Percentiles rank a stretch among this genome's conserved stretches.
phyloP scores from a whole-genome alignment of 2,329 filamentous ascomycete species.

The Aureobasidium subglaciale region DNA sequence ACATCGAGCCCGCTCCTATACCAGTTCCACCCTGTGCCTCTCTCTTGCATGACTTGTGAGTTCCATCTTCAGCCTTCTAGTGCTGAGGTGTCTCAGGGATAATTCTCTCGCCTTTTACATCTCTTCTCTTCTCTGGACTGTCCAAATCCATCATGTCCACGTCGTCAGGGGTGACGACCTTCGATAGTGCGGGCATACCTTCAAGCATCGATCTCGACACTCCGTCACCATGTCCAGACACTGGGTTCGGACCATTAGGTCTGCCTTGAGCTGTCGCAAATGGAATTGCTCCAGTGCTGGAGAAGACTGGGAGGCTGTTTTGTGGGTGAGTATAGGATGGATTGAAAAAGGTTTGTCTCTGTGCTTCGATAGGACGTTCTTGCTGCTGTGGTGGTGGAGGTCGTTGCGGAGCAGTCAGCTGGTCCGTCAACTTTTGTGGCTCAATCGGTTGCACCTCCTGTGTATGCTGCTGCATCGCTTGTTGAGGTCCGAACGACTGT shows the following conservation, averaged over 20 bases:
- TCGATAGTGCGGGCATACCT: background rate
- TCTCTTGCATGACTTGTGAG: too few relatives aligned
- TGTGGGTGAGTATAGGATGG: slow-evolving; percentile 7
- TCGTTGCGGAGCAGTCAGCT: background rate
- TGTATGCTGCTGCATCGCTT: background rate
- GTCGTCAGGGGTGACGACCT: background rate
- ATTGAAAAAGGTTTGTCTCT: background rate
- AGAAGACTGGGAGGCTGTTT: slow-evolving; percentile 15
- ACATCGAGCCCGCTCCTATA: too few relatives aligned
- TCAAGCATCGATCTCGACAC: slow-evolving; percentile 17
- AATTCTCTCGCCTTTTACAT: background rate
- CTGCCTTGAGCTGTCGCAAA: slow-evolving; percentile 19
- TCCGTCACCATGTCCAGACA: slow-evolving; percentile 15
- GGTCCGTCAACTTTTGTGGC: too few relatives aligned
- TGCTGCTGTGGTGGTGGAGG: background rate
- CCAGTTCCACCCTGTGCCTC: too few relatives aligned
- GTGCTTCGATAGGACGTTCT: background rate
- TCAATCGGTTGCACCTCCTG: too few relatives aligned
- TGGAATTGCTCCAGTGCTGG: slow-evolving; percentile 27
- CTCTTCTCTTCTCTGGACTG: background rate
- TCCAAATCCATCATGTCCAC: slow-evolving; percentile 11
- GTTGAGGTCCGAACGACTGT: background rate
- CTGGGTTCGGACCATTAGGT: background rate
- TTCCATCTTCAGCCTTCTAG: too few relatives aligned
- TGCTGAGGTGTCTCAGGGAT: slow-evolving; percentile 4